A percentile compares a stretch with the other conserved stretches of the same genome.
Conservation (phyloP, 768 basidiomycete genomes). For the Leccinum uliginosum region DNA sequence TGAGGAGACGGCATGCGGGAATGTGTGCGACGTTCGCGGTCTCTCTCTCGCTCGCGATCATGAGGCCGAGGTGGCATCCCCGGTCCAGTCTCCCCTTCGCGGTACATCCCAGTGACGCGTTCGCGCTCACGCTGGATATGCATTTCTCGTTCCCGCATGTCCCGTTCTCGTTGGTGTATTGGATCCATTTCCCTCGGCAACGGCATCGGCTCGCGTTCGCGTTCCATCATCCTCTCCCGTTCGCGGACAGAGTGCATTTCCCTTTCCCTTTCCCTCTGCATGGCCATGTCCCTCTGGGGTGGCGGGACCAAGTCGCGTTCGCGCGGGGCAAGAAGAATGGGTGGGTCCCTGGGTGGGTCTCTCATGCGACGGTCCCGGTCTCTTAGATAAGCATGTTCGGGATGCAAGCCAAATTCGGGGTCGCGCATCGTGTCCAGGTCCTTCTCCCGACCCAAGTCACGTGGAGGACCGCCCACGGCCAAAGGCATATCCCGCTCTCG, state of each 20-base stretch:
- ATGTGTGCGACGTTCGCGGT: conserved; percentile 27
- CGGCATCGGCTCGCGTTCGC: conserved; percentile 16
- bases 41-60: conserved; percentile 29
- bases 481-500: conserved; percentile 23
- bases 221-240: conserved; percentile 23
- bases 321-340: conserved; percentile 19
- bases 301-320: conserved; percentile 20
- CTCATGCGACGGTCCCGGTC: conserved; percentile 23
- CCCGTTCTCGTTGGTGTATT: conserved; percentile 22
- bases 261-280: conserved; percentile 25
- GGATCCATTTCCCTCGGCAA: conserved; percentile 23
- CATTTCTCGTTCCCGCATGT: conserved; percentile 24
- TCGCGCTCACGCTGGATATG: conserved; percentile 28
- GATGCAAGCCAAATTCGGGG: conserved; percentile 20
- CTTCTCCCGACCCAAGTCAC: conserved; percentile 23
- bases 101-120: conserved; percentile 17
- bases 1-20: conserved; percentile 27
- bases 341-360: conserved; percentile 17
- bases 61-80: conserved; percentile 21
- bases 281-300: conserved; percentile 18
- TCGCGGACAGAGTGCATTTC: conserved; percentile 17
- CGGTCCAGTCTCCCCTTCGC: conserved; percentile 23
- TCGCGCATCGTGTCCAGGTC: conserved; percentile 24
- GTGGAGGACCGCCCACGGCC: conserved; percentile 16
- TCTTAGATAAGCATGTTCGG: conserved; percentile 22